Conservation (phyloP, 2,329 filamentous ascomycete genomes). For the Dothiorella sarmentorum region DNA sequence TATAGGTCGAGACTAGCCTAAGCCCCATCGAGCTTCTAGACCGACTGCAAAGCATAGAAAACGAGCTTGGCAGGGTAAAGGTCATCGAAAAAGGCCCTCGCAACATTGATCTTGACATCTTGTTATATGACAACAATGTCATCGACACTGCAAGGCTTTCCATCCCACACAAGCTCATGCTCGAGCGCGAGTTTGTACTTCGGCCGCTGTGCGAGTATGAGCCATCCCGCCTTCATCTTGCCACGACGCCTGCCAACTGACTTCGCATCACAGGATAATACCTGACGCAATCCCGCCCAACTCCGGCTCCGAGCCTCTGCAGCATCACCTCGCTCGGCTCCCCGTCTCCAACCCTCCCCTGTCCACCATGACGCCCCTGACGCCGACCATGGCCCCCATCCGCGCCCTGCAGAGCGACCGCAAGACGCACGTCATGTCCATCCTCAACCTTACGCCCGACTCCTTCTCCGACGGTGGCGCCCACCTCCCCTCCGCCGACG, state of each 20-base stretch:
- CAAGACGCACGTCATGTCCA: constrained; percentile 80
- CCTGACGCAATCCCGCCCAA: constrained; percentile 38
- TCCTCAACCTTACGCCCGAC: constrained; percentile 91
- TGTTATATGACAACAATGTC: constrained; percentile 70
- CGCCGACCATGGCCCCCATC: constrained; percentile 31
- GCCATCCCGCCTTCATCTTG: no score
- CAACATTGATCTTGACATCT: constrained; percentile 90
- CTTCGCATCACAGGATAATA: constrained; percentile 26
- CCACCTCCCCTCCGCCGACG: not conserved
- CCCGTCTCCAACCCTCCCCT: constrained; percentile 33
- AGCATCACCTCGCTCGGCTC: constrained; percentile 35
- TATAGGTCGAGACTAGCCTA: constrained; percentile 76
- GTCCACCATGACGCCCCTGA: constrained; percentile 39
- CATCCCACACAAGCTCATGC: constrained; percentile 79
- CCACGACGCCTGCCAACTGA: no score
- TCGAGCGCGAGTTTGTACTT: constrained; percentile 90
- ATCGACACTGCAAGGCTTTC: constrained; percentile 70
- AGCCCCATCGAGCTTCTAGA: constrained; percentile 74
- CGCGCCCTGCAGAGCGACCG: constrained; percentile 26
- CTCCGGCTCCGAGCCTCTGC: constrained; percentile 34
- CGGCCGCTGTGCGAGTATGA: constrained; percentile 80
- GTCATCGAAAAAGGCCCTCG: constrained; percentile 88
- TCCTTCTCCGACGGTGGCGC: constrained; percentile 92
- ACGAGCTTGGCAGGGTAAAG: constrained; percentile 73
- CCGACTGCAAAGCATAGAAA: constrained; percentile 79